Conservation (phyloP, 164 flowering plant species). For the Echeveria elegans region DNA sequence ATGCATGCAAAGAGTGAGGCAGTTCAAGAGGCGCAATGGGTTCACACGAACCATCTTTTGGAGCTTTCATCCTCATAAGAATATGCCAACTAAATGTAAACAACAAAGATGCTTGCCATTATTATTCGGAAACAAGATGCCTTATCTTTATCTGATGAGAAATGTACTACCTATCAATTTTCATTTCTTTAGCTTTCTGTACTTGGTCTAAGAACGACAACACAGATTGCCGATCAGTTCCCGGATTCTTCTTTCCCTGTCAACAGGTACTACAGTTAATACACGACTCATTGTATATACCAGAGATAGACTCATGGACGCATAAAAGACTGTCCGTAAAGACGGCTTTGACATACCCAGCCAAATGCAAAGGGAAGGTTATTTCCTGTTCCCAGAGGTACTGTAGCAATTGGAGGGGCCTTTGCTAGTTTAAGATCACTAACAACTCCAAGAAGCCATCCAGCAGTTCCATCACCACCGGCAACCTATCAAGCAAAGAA, state of each 20-base stretch:
- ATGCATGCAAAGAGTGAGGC: constrained; percentile 87
- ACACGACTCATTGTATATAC: not conserved
- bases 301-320: not conserved
- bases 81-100: constrained; percentile 68
- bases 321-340: not conserved
- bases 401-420: constrained; percentile 84
- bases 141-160: not conserved
- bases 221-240: constrained; percentile 60
- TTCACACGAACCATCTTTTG: constrained; percentile 59
- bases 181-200: constrained; percentile 70
- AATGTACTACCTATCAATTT: constrained; percentile 60
- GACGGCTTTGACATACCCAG: constrained; percentile 46
- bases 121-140: not conserved
- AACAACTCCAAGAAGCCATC: constrained; percentile 92
- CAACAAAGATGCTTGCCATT: constrained; percentile 2
- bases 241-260: constrained; percentile 96
- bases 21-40: constrained; percentile 81
- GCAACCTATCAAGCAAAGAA: constrained; percentile 52
- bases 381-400: constrained; percentile 93
- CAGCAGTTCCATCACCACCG: constrained; percentile 96
- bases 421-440: constrained; percentile 71
- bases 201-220: constrained; percentile 57
- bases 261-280: constrained; percentile 6
- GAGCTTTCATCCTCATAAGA: constrained; percentile 70
- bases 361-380: constrained; percentile 86